phyloP scores from a whole-genome alignment of 441 rosid species.

The Jatropha multifida region DNA sequence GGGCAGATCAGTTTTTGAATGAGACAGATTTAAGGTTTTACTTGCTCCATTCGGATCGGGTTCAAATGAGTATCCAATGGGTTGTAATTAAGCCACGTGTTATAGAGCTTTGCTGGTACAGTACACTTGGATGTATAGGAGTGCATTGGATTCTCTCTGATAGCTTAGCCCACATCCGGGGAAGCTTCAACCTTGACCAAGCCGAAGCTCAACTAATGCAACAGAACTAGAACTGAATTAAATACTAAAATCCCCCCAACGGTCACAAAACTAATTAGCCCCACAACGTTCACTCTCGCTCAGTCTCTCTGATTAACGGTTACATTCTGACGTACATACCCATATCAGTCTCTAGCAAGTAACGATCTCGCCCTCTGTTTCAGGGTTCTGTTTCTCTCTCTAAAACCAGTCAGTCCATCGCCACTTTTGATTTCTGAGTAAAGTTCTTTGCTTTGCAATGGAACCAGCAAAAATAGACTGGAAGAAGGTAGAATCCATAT shows the following conservation, averaged over 20 bases:
- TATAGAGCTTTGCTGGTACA: neutral
- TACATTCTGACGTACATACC: constrained; percentile 21
- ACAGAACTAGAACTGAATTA: neutral
- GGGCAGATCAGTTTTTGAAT: too few species aligned
- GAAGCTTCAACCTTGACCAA: neutral
- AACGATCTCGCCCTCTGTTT: neutral
- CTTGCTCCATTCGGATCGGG: too few species aligned
- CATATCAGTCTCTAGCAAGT: neutral
- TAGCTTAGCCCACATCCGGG: neutral
- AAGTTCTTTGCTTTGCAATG: constrained; percentile 38
- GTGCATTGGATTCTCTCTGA: neutral
- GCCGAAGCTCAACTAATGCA: neutral
- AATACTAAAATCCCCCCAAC: constrained; percentile 20
- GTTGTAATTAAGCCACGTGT: neutral
- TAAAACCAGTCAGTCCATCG: neutral
- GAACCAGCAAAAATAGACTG: constrained; percentile 93
- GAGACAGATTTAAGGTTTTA: too few species aligned
- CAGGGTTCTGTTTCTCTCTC: constrained; percentile 19
- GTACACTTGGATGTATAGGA: neutral
- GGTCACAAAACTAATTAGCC: constrained; percentile 27
- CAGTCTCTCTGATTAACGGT: constrained; percentile 34
- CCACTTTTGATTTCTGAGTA: neutral
- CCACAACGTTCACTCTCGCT: constrained; percentile 23
- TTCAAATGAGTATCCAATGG: too few species aligned
- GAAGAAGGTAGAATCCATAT: constrained; percentile 71